Base-by-base conservation (phyloP, 106 monocot genomes). In the Dendrobium officinale region DNA sequence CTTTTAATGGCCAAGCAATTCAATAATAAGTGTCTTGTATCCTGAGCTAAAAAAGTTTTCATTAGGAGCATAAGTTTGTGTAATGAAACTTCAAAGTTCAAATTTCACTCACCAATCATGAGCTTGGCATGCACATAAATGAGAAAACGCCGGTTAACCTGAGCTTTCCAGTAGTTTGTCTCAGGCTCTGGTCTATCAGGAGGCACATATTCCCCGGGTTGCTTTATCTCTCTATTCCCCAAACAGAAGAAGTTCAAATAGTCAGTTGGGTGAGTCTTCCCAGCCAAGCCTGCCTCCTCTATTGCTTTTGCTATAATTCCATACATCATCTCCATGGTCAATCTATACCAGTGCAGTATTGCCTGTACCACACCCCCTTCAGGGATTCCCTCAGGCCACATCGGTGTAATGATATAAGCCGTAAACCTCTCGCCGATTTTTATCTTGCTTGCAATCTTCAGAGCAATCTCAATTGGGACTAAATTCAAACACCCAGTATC, bases 211-310 rank as follows among this genome's bases (percentile, higher is more conserved):
- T 92, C 89, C 10, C 83, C 89, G 0, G 73, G 55, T 29, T 4
- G 15, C 40, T 56, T 88, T 86, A 20, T 84, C 84, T 96, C 96
- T 73, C 93, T 89, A 77, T 90, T 93, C 77, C 96, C 96, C 43
- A 96, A 93, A 78, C 96, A 93, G 68, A 89, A 96, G 79, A 96
- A 96, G 48, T 93, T 96, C 78, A 96, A 80, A 79, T 88, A 96
- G 78, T 96, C 93, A 75, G 77, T 79, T 40, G 96, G 96, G 72
- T 96, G 93, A 74, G 61, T 42, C 26, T 67, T 79, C 77, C 82
- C 89, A 75, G 89, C 85, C 18, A 92, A 77, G 24, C 89, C 90
- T 75, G 84, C 86, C 82, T 90, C 82, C 72, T 88, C 49, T 7
- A 96, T 79, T 85, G 93, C 87, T 31, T 84, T 78, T 67, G 78